A percentile compares a stretch with the other conserved stretches of the same genome.
These are phyloP conservation scores for Kuraishia cidri DNA, from an alignment of 805 yeast genomes.

Conservation along the genomic window DNA sequence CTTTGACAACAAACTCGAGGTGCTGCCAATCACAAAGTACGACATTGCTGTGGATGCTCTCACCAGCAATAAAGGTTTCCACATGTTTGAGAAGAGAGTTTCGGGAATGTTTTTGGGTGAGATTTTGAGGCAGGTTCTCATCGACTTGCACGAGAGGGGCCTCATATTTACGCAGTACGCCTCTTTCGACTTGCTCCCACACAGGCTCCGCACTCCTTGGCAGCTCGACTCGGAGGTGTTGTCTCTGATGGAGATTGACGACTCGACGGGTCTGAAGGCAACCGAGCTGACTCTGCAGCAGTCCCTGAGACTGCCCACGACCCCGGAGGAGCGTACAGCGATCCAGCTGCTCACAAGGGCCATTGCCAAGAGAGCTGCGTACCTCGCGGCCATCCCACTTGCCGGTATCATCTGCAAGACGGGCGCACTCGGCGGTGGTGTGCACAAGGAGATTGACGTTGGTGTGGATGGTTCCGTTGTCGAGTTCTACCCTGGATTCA, in stretches of 20 bases:
- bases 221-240: constrained; percentile 75
- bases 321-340: constrained; percentile 60
- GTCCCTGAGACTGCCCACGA: constrained; percentile 60
- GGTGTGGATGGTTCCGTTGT: constrained; percentile 96
- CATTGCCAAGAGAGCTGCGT: constrained; percentile 84
- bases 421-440: constrained; percentile 47
- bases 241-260: constrained; percentile 81
- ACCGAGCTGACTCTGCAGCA: constrained; percentile 63
- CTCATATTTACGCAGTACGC: constrained; percentile 50
- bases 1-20: constrained; percentile 73
- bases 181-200: constrained; percentile 34
- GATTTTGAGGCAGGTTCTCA: constrained; percentile 62
- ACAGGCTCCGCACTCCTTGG: constrained; percentile 70
- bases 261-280: constrained; percentile 59
- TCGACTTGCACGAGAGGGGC: constrained; percentile 55
- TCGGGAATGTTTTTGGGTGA: constrained; percentile 94
- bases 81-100: constrained; percentile 87
- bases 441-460: constrained; percentile 72
- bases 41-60: constrained; percentile 63
- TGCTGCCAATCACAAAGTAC: constrained; percentile 71
- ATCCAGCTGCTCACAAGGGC: constrained; percentile 71
- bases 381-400: constrained; percentile 79
- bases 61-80: constrained; percentile 80
- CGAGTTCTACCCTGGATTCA: constrained; percentile 88
- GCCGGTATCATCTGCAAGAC: constrained; percentile 73